Percentiles rank a stretch among this genome's conserved stretches.
phyloP scores from a whole-genome alignment of 441 rosid species.

The Arabidopsis lyrata region DNA sequence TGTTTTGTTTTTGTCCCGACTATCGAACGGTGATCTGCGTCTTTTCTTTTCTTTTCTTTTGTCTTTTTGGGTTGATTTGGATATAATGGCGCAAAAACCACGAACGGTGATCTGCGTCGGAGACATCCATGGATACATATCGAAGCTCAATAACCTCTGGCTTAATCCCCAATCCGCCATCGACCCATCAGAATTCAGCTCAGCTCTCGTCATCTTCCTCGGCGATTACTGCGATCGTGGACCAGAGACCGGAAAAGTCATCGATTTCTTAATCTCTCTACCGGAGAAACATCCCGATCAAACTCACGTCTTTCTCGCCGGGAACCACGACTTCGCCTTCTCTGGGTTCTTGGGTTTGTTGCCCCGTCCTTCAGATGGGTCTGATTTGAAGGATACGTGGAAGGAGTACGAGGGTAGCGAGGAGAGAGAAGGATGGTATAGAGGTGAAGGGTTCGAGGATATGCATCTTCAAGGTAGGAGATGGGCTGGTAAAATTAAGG shows the following conservation, averaged over 20 bases:
- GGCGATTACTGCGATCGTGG: conserved; percentile 99
- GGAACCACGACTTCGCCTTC: conserved; percentile 87
- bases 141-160: conserved; percentile 81
- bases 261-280: conserved; percentile 68
- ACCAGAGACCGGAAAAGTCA: conserved; percentile 71
- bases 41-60: too few species aligned
- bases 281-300: conserved; percentile 69
- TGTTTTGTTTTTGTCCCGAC: too few species aligned
- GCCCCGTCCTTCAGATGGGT: conserved; percentile 60
- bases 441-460: conserved; percentile 68
- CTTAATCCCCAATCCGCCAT: conserved; percentile 65
- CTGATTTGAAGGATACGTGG: conserved; percentile 71
- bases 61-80: too few species aligned
- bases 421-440: conserved; percentile 86
- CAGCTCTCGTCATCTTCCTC: conserved; percentile 78
- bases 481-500: conserved; percentile 64
- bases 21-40: too few species aligned
- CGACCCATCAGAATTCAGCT: conserved; percentile 54
- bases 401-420: conserved; percentile 58
- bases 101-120: conserved; percentile 76
- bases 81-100: conserved; percentile 52
- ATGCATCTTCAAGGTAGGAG: conserved; percentile 89
- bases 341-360: conserved; percentile 66
- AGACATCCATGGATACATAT: conserved; percentile 82
- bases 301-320: conserved; percentile 71